Conservation (phyloP, 2,329 filamentous ascomycete species). For the Ophiognomonia clavigignenti-juglandacearum region DNA sequence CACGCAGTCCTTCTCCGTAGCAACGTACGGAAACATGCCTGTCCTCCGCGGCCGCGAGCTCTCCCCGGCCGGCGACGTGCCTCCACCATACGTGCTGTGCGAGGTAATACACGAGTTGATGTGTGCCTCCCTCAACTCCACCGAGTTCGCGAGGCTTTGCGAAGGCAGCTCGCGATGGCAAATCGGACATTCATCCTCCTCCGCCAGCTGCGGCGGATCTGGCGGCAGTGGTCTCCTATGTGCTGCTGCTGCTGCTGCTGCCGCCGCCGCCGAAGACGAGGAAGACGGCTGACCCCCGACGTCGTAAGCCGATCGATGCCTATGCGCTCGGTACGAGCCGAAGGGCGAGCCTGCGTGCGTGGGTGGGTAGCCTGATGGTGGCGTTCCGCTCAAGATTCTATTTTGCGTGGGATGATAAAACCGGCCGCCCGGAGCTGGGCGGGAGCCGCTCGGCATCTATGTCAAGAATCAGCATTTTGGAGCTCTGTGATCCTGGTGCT, state of each 20-base stretch:
- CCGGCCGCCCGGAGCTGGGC: conserved; percentile 4
- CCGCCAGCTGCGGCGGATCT: conserved; percentile 48
- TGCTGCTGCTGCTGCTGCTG: too few species aligned
- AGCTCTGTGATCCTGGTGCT: too few species aligned
- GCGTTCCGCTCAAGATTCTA: conserved; percentile 36
- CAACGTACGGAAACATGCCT: conserved; percentile 59
- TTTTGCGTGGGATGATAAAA: conserved; percentile 30
- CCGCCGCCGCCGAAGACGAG: conserved; percentile 25
- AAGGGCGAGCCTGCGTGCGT: conserved; percentile 20
- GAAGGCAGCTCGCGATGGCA: conserved; percentile 69
- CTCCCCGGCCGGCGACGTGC: conserved; percentile 15
- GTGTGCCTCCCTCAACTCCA: conserved; percentile 51
- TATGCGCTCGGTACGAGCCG: conserved; percentile 10
- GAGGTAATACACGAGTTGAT: conserved; percentile 53
- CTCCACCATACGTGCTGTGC: conserved; percentile 47
- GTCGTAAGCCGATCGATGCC: conserved; percentile 28
- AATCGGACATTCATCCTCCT: conserved; percentile 77
- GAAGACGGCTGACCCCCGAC: conserved; percentile 26
- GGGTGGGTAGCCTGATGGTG: conserved; percentile 29
- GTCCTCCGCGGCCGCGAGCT: conserved; percentile 38
- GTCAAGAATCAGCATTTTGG: neutral
- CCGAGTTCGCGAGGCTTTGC: conserved; percentile 45
- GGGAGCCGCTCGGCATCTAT: conserved; percentile 7
- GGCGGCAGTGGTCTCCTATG: conserved; percentile 33
- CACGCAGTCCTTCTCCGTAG: conserved; percentile 65